Evolutionary conservation across 1,284 basidiomycete genomes (phyloP).

Genomic region (Cronartium quercuum): DNA sequence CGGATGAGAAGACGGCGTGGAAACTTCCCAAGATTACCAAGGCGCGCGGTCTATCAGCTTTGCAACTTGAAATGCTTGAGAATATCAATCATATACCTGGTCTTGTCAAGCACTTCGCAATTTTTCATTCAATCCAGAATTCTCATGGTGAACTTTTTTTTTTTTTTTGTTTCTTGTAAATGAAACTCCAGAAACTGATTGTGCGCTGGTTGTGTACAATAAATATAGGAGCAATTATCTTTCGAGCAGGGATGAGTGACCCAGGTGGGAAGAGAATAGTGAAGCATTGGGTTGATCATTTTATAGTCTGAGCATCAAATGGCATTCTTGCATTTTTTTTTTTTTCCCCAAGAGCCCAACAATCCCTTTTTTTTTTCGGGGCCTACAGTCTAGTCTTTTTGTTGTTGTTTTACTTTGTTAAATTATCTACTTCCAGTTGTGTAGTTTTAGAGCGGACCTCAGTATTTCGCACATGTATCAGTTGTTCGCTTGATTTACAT

Average conservation of each 20-base stretch:
- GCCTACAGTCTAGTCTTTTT: too few relatives aligned
- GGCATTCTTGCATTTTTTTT: background rate
- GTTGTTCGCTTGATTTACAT: background rate
- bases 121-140: conserved; percentile 14
- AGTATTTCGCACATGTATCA: background rate
- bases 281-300: conserved; percentile 19
- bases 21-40: background rate
- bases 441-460: too few relatives aligned
- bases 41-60: conserved; percentile 6
- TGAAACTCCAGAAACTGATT: background rate
- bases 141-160: conserved; percentile 23
- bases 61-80: conserved; percentile 27
- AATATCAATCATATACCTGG: conserved; percentile 4
- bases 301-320: background rate
- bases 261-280: conserved; percentile 1
- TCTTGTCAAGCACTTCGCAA: conserved; percentile 11
- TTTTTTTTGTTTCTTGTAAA: background rate
- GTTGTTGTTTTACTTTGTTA: too few relatives aligned
- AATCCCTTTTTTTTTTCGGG: too few relatives aligned
- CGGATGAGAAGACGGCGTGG: background rate
- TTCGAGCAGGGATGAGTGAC: conserved; percentile 13
- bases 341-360: too few relatives aligned
- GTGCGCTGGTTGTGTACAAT: background rate
- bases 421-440: too few relatives aligned
- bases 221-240: conserved; percentile 21